Evolutionary conservation across 164 flowering plant species (phyloP).

Genomic region (Vitis riparia): DNA sequence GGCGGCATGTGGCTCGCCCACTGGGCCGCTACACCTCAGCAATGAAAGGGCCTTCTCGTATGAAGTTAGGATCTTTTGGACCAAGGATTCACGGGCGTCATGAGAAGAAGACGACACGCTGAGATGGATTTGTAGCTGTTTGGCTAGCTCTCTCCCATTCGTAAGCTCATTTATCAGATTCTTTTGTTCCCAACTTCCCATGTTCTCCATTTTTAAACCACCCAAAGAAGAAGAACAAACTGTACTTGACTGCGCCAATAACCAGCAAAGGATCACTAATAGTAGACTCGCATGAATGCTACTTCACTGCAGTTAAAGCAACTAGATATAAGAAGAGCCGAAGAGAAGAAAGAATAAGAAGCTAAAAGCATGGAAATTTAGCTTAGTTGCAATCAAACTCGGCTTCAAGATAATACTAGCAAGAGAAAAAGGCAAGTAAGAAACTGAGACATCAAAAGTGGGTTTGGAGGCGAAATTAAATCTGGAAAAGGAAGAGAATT

Average conservation of each 20-base stretch:
- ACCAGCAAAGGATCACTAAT: background rate
- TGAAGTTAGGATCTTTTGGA: conserved; percentile 40
- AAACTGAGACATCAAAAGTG: background rate
- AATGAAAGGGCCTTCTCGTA: conserved; percentile 45
- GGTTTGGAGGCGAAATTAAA: background rate
- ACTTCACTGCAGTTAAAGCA: no score
- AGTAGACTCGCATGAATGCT: no score
- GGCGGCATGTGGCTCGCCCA: background rate
- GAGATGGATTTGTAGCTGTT: conserved; percentile 47
- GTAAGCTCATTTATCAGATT: conserved; percentile 52
- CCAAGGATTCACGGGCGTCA: conserved; percentile 26
- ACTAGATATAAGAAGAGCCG: background rate
- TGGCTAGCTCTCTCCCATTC: conserved; percentile 49
- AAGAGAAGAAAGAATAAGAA: background rate
- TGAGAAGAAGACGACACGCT: conserved; percentile 29
- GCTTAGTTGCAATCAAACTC: no score
- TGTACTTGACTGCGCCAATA: background rate
- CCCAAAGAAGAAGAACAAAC: background rate
- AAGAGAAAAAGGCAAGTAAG: no score
- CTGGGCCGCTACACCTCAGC: conserved; percentile 17
- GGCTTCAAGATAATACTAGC: no score
- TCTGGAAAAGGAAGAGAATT: background rate
- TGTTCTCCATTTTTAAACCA: conserved; percentile 25
- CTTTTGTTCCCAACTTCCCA: conserved; percentile 31
- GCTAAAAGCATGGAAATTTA: background rate